Evolutionary conservation across 2,329 filamentous ascomycete genomes (phyloP).

Genomic region (Calonectria crousiana): DNA sequence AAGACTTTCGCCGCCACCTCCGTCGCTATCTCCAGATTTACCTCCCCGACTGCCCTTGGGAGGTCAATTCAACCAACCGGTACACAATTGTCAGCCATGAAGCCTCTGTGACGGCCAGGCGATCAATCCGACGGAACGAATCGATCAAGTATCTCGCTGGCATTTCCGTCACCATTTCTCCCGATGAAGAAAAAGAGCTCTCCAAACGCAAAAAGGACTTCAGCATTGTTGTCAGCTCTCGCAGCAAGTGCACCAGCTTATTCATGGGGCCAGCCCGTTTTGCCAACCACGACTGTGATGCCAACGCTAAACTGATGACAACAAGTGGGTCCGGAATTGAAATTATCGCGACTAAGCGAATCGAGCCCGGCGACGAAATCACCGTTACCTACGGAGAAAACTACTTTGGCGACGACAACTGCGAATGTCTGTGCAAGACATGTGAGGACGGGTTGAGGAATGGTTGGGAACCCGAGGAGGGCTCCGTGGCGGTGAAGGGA

Average conservation of each 20-base stretch:
- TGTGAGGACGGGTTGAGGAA: slow-evolving; percentile 83
- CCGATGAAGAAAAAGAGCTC: slow-evolving; percentile 88
- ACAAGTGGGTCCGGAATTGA: slow-evolving; percentile 89
- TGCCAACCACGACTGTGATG: slow-evolving; percentile 95
- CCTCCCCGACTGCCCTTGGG: slow-evolving; percentile 92
- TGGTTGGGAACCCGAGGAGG: slow-evolving; percentile 79
- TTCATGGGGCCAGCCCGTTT: slow-evolving; percentile 97
- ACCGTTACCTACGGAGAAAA: slow-evolving; percentile 96
- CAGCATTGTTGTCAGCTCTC: slow-evolving; percentile 93
- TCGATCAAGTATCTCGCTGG: slow-evolving; percentile 91
- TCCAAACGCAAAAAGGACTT: slow-evolving; percentile 90
- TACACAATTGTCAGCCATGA: slow-evolving; percentile 94
- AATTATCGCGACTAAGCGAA: slow-evolving; percentile 85
- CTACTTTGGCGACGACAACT: slow-evolving; percentile 96
- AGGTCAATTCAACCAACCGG: slow-evolving; percentile 90
- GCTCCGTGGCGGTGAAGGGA: slow-evolving; percentile 58
- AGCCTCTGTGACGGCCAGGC: slow-evolving; percentile 86
- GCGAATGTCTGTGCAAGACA: slow-evolving; percentile 91
- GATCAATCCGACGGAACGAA: slow-evolving; percentile 83
- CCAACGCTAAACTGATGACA: slow-evolving; percentile 89
- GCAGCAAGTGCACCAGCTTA: slow-evolving; percentile 89
- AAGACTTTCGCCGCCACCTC: slow-evolving; percentile 87
- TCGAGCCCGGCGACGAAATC: slow-evolving; percentile 91
- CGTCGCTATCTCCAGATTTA: slow-evolving; percentile 95
- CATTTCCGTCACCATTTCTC: slow-evolving; percentile 91